These are phyloP conservation scores for Tuctoria greenei DNA, from an alignment of 176 grass and related monocot species.

Conservation along the genomic window DNA sequence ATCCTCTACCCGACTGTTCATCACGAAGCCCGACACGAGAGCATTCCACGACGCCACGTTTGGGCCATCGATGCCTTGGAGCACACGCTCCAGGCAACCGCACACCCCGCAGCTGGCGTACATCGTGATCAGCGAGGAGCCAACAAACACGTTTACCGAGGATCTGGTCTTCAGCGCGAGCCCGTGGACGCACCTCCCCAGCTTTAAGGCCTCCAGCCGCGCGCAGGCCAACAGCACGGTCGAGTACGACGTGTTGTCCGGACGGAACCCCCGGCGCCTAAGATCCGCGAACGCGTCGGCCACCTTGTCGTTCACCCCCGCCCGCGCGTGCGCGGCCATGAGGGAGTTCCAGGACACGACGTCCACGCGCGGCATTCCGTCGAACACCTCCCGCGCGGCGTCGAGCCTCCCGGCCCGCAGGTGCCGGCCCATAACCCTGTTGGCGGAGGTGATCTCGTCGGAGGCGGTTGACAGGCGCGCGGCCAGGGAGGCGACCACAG, in stretches of 20 bases:
- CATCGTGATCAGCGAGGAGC: slow-evolving; percentile 58
- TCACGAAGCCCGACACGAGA: slow-evolving; percentile 54
- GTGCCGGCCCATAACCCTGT: slow-evolving; percentile 31
- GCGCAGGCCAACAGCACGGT: slow-evolving; percentile 44
- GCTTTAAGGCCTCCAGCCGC: slow-evolving; percentile 36
- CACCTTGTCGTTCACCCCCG: neutral
- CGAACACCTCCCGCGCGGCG: slow-evolving; percentile 48
- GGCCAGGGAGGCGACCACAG: neutral
- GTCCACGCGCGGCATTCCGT: slow-evolving; percentile 47
- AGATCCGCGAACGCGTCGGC: slow-evolving; percentile 31
- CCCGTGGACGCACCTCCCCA: slow-evolving; percentile 46
- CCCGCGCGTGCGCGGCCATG: slow-evolving; percentile 43
- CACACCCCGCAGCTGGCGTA: slow-evolving; percentile 45
- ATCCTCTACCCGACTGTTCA: slow-evolving; percentile 41
- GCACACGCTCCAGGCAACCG: slow-evolving; percentile 25
- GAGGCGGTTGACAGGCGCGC: neutral
- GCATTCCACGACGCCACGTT: slow-evolving; percentile 58
- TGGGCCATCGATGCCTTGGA: slow-evolving; percentile 28
- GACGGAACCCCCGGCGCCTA: neutral
- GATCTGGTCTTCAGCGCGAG: slow-evolving; percentile 37
- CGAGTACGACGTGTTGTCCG: slow-evolving; percentile 46
- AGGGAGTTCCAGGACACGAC: slow-evolving; percentile 66
- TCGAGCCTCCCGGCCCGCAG: slow-evolving; percentile 31
- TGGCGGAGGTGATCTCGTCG: slow-evolving; percentile 26
- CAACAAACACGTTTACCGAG: slow-evolving; percentile 52